Evolutionary conservation across 2,329 filamentous ascomycete genomes (phyloP), one percentile per base, ranked within the genome.

Genomic region (Coniochaeta ligniaria): DNA sequence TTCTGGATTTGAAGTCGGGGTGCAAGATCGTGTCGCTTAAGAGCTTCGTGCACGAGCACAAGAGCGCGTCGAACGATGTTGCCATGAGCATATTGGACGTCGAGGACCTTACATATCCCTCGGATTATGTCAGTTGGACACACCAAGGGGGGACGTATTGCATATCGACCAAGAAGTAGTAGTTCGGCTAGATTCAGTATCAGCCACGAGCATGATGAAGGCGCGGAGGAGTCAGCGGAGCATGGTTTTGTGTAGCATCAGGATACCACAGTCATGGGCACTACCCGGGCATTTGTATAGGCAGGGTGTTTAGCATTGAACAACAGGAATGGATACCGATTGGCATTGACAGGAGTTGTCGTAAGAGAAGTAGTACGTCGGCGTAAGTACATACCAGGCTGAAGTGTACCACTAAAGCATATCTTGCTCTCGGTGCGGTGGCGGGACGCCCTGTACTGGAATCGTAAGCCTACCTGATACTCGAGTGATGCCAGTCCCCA

Each of bases 11-110:
- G 64, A 98, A 97, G 75, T 83, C 90, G 60, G 94, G 94, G 2
- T 93, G 90, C 74, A 89, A 90, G 73, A 90, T 99, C 60, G 89
- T 98, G 47, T 96, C 92, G 58, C 82, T 99, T 62, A 96, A 95
- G 76, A 92, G 89, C 1, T 99, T 99, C 71, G 91, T 95, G 16
- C 87, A 91, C 50, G 86, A 89, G 57, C 87, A 88, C 64, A 89
- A 92, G 71, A 89, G 89, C 67, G 89, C 92, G 57, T 87, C 86
- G 60, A 85, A 86, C 66, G 89, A 96, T 66, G 90, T 93, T 58
- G 90, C 90, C 6, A 86, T 87, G 66, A 95, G 92, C 65, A 84
- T 96, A 62, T 83, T 98, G 58, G 84, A 90, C 41, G 91, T 95
- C 63, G 83, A 90, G 71, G 80, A 87, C 63, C 76, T 77, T 61